A percentile compares a stretch with the other conserved stretches of the same genome.
Evolutionary conservation across 2,329 filamentous ascomycete species (phyloP).

Genomic region (Pyricularia sp.): DNA sequence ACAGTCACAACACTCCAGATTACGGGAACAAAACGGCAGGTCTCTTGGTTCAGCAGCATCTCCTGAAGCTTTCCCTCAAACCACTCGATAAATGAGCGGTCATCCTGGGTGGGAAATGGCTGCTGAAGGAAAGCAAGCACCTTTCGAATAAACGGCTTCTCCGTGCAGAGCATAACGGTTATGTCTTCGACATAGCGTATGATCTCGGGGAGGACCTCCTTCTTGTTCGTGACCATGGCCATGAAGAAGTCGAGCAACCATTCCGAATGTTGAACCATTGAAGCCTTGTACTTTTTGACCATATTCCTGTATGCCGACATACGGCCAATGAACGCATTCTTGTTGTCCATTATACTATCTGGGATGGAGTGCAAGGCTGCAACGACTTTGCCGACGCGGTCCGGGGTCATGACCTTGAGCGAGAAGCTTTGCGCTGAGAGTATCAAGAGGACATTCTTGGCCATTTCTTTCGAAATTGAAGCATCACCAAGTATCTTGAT

Average conservation of each 20-base stretch:
- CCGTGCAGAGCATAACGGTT: conserved; percentile 54
- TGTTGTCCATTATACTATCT: conserved; percentile 55
- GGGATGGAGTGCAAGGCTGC: conserved; percentile 59
- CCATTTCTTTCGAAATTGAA: conserved; percentile 59
- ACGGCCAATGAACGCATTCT: conserved; percentile 65
- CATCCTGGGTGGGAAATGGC: conserved; percentile 30
- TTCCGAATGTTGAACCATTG: conserved; percentile 58
- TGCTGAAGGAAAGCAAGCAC: conserved; percentile 51
- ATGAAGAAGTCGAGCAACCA: conserved; percentile 78
- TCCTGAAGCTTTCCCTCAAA: conserved; percentile 53
- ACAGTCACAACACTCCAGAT: conserved; percentile 80
- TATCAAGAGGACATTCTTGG: conserved; percentile 68
- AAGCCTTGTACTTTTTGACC: conserved; percentile 52
- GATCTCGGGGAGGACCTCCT: conserved; percentile 63
- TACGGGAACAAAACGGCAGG: conserved; percentile 58
- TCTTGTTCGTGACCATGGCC: conserved; percentile 66
- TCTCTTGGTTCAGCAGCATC: conserved; percentile 53
- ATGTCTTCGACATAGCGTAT: conserved; percentile 62
- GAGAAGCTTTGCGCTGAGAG: conserved; percentile 71
- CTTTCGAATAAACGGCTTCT: conserved; percentile 52
- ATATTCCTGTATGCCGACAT: conserved; percentile 69
- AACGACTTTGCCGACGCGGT: conserved; percentile 59
- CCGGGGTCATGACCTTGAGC: conserved; percentile 56
- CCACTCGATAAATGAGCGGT: conserved; percentile 53
- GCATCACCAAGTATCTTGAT: conserved; percentile 60